Conservation (phyloP, 208 protist genomes). For the Leptomonas seymouri region DNA sequence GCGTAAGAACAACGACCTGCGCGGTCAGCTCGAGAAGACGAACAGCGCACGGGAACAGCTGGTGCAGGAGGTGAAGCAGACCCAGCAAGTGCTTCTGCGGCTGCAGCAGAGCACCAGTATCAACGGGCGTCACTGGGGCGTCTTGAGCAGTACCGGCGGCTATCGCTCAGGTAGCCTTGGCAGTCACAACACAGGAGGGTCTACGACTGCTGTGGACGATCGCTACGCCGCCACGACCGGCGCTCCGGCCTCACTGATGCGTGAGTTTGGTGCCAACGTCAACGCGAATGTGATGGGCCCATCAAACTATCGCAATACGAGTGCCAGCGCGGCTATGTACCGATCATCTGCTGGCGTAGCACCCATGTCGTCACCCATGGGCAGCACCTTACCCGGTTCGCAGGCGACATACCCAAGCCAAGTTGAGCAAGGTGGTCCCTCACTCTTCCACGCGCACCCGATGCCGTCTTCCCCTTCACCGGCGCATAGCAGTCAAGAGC, state of each 20-base stretch:
- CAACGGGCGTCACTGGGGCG: conserved; percentile 68
- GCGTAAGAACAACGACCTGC: conserved; percentile 61
- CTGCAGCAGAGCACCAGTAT: conserved; percentile 80
- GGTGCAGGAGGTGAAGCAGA: conserved; percentile 74
- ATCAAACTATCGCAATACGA: not conserved
- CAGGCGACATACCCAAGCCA: no score
- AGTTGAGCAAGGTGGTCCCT: not conserved
- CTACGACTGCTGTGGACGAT: not conserved
- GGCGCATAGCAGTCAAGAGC: conserved; percentile 28
- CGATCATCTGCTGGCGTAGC: not conserved
- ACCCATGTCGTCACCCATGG: not conserved
- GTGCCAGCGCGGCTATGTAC: not conserved
- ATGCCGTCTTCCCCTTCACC: conserved; percentile 15
- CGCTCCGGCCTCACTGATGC: conserved; percentile 21
- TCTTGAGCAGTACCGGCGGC: conserved; percentile 20
- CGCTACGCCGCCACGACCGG: not conserved
- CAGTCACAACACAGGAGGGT: not conserved
- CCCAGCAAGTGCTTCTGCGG: conserved; percentile 75
- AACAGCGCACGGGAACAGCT: conserved; percentile 69
- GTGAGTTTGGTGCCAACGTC: conserved; percentile 19
- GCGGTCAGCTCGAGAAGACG: conserved; percentile 68
- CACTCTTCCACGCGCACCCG: not conserved
- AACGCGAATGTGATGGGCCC: conserved; percentile 11
- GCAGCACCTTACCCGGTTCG: no score
- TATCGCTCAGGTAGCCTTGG: conserved; percentile 2